Conservation (phyloP, 2,329 filamentous ascomycete species). For the Ascochyta rabiei region DNA sequence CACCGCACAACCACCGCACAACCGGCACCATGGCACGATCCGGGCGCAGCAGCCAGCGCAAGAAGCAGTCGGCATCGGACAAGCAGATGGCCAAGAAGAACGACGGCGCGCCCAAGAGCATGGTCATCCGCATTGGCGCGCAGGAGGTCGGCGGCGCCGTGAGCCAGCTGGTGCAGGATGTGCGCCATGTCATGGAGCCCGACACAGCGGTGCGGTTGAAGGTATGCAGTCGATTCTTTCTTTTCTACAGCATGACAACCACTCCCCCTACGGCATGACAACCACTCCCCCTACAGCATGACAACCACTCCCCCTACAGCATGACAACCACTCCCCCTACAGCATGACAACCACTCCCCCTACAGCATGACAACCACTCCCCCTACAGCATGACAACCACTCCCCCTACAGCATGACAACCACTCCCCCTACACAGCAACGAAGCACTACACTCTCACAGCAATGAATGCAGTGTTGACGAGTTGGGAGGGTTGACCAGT, state of each 20-base stretch:
- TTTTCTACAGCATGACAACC: background rate
- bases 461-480: too few relatives aligned
- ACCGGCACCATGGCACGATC: constrained; percentile 34
- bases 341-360: too few relatives aligned
- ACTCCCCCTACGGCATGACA: too few relatives aligned
- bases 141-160: constrained; percentile 91
- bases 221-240: constrained; percentile 49
- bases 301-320: too few relatives aligned
- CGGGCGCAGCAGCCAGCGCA: constrained; percentile 35
- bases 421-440: too few relatives aligned
- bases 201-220: constrained; percentile 88
- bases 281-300: too few relatives aligned
- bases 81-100: constrained; percentile 59
- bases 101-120: constrained; percentile 82
- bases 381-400: too few relatives aligned
- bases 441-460: too few relatives aligned
- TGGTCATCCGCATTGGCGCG: constrained; percentile 97
- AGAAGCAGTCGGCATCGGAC: constrained; percentile 43
- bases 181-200: constrained; percentile 93
- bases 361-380: background rate
- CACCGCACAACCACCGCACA: constrained; percentile 2
- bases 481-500: too few relatives aligned
- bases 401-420: too few relatives aligned
- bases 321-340: too few relatives aligned
- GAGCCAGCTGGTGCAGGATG: constrained; percentile 88